Evolutionary conservation across 2,329 filamentous ascomycete species (phyloP).

Genomic region (Elsinoe necatrix): DNA sequence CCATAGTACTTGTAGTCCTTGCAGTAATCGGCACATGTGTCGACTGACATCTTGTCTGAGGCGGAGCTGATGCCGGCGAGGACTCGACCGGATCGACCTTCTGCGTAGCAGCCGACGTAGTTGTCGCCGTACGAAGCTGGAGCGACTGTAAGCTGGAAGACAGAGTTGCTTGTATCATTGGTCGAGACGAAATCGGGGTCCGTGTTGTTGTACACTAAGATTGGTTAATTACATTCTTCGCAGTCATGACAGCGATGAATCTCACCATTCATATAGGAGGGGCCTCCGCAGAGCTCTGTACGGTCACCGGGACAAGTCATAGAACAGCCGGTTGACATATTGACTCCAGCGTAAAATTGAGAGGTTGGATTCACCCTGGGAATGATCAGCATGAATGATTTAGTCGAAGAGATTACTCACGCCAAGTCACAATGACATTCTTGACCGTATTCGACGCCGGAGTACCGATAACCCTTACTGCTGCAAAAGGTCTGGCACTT

Average conservation of each 20-base stretch:
- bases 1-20: slow-evolving; percentile 47
- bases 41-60: slow-evolving; percentile 44
- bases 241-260: background rate
- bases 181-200: slow-evolving; percentile 23
- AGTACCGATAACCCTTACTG: slow-evolving; percentile 24
- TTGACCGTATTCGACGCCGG: slow-evolving; percentile 27
- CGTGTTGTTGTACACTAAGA: slow-evolving; percentile 27
- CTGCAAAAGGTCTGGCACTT: slow-evolving; percentile 29
- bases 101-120: slow-evolving; percentile 52
- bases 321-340: slow-evolving; percentile 25
- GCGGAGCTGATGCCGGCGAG: slow-evolving; percentile 24
- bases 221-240: background rate
- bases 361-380: slow-evolving; percentile 24
- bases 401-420: background rate
- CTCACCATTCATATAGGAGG: slow-evolving; percentile 22
- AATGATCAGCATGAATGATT: background rate
- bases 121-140: slow-evolving; percentile 20
- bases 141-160: slow-evolving; percentile 15
- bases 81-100: slow-evolving; percentile 33
- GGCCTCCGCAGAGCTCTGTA: slow-evolving; percentile 26
- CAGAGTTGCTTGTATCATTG: slow-evolving; percentile 13
- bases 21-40: slow-evolving; percentile 49
- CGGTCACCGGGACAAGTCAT: slow-evolving; percentile 22
- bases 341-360: slow-evolving; percentile 20
- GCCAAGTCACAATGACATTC: slow-evolving; percentile 30